Conservation (phyloP, 208 protist species). For the Zelonia costaricensis region DNA sequence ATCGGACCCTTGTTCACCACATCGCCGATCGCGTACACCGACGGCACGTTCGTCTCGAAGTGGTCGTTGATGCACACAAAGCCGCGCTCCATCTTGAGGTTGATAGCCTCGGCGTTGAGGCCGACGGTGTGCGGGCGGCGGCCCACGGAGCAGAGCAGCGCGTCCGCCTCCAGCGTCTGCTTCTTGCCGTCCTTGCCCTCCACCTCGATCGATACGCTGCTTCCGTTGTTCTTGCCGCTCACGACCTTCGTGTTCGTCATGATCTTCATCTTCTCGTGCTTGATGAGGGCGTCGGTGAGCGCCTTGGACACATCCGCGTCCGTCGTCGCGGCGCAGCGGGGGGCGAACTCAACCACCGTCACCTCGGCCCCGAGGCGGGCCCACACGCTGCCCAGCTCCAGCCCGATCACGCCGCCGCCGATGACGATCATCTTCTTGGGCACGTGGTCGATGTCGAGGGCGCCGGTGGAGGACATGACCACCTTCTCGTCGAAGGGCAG, state of each 20-base stretch:
- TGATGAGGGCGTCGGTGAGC: slow-evolving; percentile 80
- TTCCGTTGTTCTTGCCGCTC: slow-evolving; percentile 72
- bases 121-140: slow-evolving; percentile 94
- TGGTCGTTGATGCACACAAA: slow-evolving; percentile 95
- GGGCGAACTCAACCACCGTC: slow-evolving; percentile 98
- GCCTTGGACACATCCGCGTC: slow-evolving; percentile 84
- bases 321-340: slow-evolving; percentile 88
- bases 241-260: slow-evolving; percentile 92
- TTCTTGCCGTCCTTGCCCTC: slow-evolving; percentile 92
- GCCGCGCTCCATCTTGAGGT: slow-evolving; percentile 90
- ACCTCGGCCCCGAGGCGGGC: slow-evolving; percentile 97
- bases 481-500: slow-evolving; percentile 97
- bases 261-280: slow-evolving; percentile 93
- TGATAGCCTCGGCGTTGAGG: slow-evolving; percentile 95
- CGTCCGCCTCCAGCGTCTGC: slow-evolving; percentile 90
- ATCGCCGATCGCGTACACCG: slow-evolving; percentile 99
- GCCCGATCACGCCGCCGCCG: slow-evolving; percentile 99
- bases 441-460: slow-evolving; percentile 93
- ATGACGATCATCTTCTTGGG: slow-evolving; percentile 99
- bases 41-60: slow-evolving; percentile 95
- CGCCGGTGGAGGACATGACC: slow-evolving; percentile 98
- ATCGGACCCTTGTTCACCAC: slow-evolving; percentile 98
- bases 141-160: slow-evolving; percentile 97
- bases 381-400: slow-evolving; percentile 99
- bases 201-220: slow-evolving; percentile 83